phyloP scores from a whole-genome alignment of 2,329 filamentous ascomycete genomes.

The Trichophyton equinum region DNA sequence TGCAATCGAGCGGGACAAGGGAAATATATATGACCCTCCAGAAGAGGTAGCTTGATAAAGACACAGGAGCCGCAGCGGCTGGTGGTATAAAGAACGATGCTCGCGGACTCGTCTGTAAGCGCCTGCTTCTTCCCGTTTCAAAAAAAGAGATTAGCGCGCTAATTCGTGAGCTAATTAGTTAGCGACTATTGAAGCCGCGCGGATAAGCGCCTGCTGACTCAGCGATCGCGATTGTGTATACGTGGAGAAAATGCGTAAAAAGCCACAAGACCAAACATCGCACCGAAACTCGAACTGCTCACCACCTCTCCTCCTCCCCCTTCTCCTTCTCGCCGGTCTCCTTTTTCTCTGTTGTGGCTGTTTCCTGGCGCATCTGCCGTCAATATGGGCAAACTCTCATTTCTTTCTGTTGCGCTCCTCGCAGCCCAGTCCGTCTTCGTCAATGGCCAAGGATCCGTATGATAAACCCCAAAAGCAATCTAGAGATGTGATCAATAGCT shows the following conservation, averaged over 20 bases:
- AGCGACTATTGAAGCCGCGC: not conserved
- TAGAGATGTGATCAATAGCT: constrained; percentile 15
- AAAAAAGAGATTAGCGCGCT: not conserved
- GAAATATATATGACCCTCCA: not conserved
- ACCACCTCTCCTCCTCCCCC: not conserved
- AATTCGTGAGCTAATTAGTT: not conserved
- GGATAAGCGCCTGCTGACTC: constrained; percentile 6
- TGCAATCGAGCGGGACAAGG: not conserved
- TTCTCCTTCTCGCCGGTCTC: constrained; percentile 1
- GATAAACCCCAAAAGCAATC: constrained; percentile 18
- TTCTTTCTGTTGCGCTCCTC: constrained; percentile 58
- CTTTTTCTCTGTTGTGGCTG: constrained; percentile 2
- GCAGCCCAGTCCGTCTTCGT: constrained; percentile 56
- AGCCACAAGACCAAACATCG: not conserved
- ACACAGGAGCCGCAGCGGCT: not conserved
- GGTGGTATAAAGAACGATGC: constrained; percentile 5
- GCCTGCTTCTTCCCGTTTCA: not conserved
- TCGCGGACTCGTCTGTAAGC: not conserved
- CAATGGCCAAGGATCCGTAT: constrained; percentile 49
- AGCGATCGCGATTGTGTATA: constrained; percentile 6
- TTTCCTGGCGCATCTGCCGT: constrained; percentile 6
- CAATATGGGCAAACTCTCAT: constrained; percentile 62
- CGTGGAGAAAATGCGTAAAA: constrained; percentile 6
- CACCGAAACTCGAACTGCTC: not conserved
- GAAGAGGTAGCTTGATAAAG: not conserved